These are phyloP conservation scores for Arabis hirsuta DNA, from an alignment of 345 rosid species.

Conservation along the genomic window DNA sequence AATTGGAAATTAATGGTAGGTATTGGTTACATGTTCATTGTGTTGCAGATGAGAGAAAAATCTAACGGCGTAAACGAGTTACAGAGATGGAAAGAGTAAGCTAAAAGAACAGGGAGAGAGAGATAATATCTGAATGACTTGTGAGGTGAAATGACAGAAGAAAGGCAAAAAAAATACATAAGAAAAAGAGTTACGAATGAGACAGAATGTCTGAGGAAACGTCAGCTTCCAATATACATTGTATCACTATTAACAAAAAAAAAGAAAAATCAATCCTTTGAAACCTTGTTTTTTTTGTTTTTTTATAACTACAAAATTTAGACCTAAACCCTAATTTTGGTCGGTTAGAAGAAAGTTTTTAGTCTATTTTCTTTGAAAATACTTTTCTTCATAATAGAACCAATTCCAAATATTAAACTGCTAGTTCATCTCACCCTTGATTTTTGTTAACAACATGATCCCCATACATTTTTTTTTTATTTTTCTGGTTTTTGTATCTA, in stretches of 20 bases:
- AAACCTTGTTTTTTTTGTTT: no score
- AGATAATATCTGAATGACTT: neutral
- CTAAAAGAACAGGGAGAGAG: conserved; percentile 6
- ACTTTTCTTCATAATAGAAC: no score
- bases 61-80: conserved; percentile 7
- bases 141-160: conserved; percentile 38
- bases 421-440: no score
- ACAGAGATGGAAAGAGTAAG: conserved; percentile 20
- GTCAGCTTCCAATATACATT: conserved; percentile 20
- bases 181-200: conserved; percentile 29
- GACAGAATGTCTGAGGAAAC: conserved; percentile 39
- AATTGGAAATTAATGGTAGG: neutral
- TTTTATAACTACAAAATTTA: no score
- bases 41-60: conserved; percentile 8
- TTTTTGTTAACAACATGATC: no score
- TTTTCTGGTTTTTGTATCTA: no score
- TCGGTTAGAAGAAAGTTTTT: no score
- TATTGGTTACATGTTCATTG: neutral
- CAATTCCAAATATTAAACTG: no score
- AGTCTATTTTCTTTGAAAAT: no score
- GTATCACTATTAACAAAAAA: neutral
- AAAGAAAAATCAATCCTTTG: no score
- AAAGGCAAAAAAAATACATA: neutral
- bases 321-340: no score
- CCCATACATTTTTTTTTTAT: no score